A percentile compares a stretch with the other conserved stretches of the same genome.
Conservation (phyloP, 2,329 filamentous ascomycete species). For the Tolypocladium tundrense region DNA sequence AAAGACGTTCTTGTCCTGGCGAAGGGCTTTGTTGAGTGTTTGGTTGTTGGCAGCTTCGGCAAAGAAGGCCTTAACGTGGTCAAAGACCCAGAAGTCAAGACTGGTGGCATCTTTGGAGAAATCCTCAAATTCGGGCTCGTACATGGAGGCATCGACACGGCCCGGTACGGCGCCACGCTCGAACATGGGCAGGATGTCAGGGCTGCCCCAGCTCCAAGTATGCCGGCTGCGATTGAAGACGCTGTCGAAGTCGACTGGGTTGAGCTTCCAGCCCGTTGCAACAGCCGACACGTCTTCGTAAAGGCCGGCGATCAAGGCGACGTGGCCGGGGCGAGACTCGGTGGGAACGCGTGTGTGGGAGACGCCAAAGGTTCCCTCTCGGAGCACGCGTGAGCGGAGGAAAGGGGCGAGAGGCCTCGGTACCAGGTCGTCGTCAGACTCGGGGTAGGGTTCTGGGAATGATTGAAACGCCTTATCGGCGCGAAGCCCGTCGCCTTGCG, state of each 20-base stretch:
- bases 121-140: conserved; percentile 78
- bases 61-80: conserved; percentile 83
- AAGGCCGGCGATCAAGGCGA: conserved; percentile 88
- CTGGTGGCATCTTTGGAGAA: conserved; percentile 73
- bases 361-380: conserved; percentile 90
- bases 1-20: conserved; percentile 82
- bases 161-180: conserved; percentile 83
- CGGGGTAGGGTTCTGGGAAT: conserved; percentile 74
- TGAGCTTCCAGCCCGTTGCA: conserved; percentile 95
- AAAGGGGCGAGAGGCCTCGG: conserved; percentile 83
- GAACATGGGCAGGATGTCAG: conserved; percentile 97
- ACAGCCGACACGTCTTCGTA: conserved; percentile 98
- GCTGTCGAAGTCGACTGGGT: conserved; percentile 96
- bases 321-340: conserved; percentile 91
- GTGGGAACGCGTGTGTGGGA: conserved; percentile 96
- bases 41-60: conserved; percentile 66
- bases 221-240: conserved; percentile 95
- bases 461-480: conserved; percentile 97
- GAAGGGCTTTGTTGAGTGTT: conserved; percentile 60
- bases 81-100: conserved; percentile 92
- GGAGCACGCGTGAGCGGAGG: conserved; percentile 76
- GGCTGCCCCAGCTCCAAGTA: conserved; percentile 98
- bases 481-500: conserved; percentile 73
- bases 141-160: conserved; percentile 76
- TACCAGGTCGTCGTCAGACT: conserved; percentile 52